Base-by-base conservation (phyloP, 148 eudicot species). In the Bassia scoparia region DNA sequence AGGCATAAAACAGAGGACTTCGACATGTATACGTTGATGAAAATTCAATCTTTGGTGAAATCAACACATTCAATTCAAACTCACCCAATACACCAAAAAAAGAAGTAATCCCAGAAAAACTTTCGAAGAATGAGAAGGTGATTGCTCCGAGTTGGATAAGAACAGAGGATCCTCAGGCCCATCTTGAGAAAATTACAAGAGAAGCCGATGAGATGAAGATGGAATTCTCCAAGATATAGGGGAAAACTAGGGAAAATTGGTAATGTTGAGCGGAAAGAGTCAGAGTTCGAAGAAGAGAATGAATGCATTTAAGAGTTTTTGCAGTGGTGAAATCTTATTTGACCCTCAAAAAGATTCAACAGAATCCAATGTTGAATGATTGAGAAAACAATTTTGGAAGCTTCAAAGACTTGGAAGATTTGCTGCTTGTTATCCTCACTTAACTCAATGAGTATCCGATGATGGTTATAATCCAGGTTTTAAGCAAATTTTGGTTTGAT, bases 291-390 rank as follows among this genome's bases (percentile, higher is more conserved):
- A 35, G 73, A 18, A 31, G 60, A 33, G 82, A 44, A 75, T n/a
- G 69, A 66, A 83, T n/a, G 86, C 52, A 55, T 84, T 24, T 87
- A 91, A 60, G 91, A 89, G 75, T 91, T 53, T 82, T 87, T 24
- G 96, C 97, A 21, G 90, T 94, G 53, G 96, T 94, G 81, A 94
- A 94, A 75, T 68, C 89, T 0, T 87, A 24, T 63, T 37, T 69
- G 89, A 90, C 79, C 98, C 98, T 2, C 83, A 81, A 3, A 81
- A 61, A 48, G 98, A 94, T 78, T 94, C 91, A 59, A 89, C 74
- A 59, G 97, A 94, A 33, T 94, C 98, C 43, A 94, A 91, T 97
- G 89, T 91, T 83, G 97, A 94, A 94, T 94, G 98, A 91, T 94
- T 3, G 64, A 81, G 30, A 83, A 89, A 78, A 91, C 91, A 41